Conservation (phyloP, 2,329 filamentous ascomycete genomes). For the Colletotrichum filicis region DNA sequence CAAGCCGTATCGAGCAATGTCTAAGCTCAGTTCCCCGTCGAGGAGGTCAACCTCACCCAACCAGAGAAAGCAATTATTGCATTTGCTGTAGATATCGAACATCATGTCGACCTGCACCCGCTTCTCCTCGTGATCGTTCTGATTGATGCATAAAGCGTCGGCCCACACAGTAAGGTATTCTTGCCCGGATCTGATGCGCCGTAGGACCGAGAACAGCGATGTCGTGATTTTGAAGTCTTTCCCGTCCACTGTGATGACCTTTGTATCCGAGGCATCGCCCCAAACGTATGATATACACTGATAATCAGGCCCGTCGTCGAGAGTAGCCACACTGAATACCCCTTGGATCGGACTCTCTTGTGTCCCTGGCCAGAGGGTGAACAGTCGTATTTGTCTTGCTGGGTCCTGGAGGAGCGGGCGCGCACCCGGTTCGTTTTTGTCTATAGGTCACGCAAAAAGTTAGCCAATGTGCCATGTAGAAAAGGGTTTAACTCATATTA, state of each 20-base stretch:
- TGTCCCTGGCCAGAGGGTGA: background rate
- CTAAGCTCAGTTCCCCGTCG: accelerated
- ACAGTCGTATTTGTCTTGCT: background rate
- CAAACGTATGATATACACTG: conserved; percentile 18
- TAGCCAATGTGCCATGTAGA: too few species aligned
- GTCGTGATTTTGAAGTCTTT: background rate
- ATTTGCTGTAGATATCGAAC: background rate
- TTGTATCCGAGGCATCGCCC: background rate
- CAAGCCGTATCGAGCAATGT: accelerated
- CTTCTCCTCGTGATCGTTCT: conserved; percentile 8
- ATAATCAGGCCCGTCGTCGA: background rate
- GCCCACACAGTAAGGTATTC: background rate
- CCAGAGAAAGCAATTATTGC: conserved; percentile 10
- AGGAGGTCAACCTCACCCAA: background rate
- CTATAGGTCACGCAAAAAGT: background rate
- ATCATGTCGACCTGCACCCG: conserved; percentile 16
- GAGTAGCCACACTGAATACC: background rate
- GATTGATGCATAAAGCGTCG: conserved; percentile 12
- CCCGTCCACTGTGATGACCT: background rate
- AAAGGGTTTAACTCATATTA: too few species aligned
- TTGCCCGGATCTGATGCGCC: background rate
- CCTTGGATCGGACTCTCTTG: background rate
- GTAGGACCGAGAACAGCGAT: background rate
- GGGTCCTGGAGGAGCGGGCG: background rate
- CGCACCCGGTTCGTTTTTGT: background rate